Percentiles rank a stretch among this genome's conserved stretches.
Conservation (phyloP, 1,284 basidiomycete species). For the Cryptococcus sp. region DNA sequence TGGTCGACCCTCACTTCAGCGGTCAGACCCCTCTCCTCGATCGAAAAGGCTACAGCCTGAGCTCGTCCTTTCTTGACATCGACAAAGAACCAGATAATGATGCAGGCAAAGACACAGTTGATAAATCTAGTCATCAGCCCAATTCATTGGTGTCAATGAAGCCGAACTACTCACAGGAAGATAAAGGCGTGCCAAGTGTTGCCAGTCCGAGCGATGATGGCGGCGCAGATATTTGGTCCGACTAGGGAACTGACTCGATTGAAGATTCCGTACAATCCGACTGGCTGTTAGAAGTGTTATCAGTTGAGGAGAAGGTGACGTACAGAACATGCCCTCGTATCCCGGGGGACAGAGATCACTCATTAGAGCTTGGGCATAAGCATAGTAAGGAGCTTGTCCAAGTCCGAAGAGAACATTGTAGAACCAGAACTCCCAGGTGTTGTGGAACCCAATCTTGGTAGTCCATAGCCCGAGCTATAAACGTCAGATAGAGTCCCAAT, state of each 20-base stretch:
- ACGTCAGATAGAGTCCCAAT: too few relatives aligned
- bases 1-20: slow-evolving; percentile 13
- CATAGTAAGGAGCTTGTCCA: slow-evolving; percentile 81
- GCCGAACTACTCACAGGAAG: slow-evolving; percentile 53
- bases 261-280: slow-evolving; percentile 74
- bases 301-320: slow-evolving; percentile 3
- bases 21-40: slow-evolving; percentile 14
- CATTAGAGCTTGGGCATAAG: slow-evolving; percentile 77
- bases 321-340: slow-evolving; percentile 68
- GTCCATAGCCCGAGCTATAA: slow-evolving; percentile 68
- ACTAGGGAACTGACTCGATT: slow-evolving; percentile 77
- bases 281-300: slow-evolving; percentile 54
- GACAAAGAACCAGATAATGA: slow-evolving; percentile 68
- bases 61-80: slow-evolving; percentile 63
- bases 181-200: slow-evolving; percentile 60
- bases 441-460: slow-evolving; percentile 66
- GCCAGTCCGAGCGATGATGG: slow-evolving; percentile 56
- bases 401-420: slow-evolving; percentile 71
- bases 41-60: slow-evolving; percentile 55
- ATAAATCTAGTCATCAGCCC: slow-evolving; percentile 51
- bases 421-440: slow-evolving; percentile 76
- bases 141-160: neutral
- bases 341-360: slow-evolving; percentile 70
- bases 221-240: slow-evolving; percentile 74
- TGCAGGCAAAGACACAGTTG: slow-evolving; percentile 56